A percentile compares a stretch with the other conserved stretches of the same genome.
Conservation (phyloP, 2,329 filamentous ascomycete genomes). For the Trichoderma lentiforme region DNA sequence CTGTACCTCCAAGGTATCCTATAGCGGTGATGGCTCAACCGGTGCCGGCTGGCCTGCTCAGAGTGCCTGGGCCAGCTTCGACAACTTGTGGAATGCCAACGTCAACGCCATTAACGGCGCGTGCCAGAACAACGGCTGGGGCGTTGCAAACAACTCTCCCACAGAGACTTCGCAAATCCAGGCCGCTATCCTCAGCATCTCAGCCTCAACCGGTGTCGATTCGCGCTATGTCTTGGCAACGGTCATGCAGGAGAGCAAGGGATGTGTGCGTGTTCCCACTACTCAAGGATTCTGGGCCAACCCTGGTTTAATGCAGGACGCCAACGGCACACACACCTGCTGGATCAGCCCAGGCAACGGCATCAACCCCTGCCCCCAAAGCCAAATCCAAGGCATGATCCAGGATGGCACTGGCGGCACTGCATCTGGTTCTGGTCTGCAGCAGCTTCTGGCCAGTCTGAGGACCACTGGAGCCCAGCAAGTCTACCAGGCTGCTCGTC, state of each 20-base stretch:
- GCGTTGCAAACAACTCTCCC: not conserved
- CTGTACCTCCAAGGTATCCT: not conserved
- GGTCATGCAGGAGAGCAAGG: conserved; percentile 43
- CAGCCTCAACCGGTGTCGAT: conserved; percentile 31
- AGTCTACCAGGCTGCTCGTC: conserved; percentile 21
- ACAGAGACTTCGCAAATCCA: conserved; percentile 11
- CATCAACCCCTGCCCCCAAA: conserved; percentile 29
- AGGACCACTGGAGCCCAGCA: not conserved
- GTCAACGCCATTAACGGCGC: conserved; percentile 11
- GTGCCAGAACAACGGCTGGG: conserved; percentile 18
- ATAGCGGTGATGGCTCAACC: conserved; percentile 3
- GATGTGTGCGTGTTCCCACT: conserved; percentile 41
- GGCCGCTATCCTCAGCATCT: conserved; percentile 32
- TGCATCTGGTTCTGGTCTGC: conserved; percentile 39
- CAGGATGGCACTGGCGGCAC: conserved; percentile 43
- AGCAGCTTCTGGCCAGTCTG: conserved; percentile 2
- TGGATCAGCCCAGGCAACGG: conserved; percentile 22
- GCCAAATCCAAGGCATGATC: conserved; percentile 31
- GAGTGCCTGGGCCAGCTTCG: not conserved
- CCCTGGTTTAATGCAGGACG: conserved; percentile 41
- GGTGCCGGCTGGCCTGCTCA: not conserved
- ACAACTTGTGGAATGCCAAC: conserved; percentile 13
- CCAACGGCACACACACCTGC: conserved; percentile 37
- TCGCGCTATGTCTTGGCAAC: conserved; percentile 42
- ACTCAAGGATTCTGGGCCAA: conserved; percentile 40